Conservation (phyloP, 2,329 filamentous ascomycete genomes). For the Plectosphaerella sp. region DNA sequence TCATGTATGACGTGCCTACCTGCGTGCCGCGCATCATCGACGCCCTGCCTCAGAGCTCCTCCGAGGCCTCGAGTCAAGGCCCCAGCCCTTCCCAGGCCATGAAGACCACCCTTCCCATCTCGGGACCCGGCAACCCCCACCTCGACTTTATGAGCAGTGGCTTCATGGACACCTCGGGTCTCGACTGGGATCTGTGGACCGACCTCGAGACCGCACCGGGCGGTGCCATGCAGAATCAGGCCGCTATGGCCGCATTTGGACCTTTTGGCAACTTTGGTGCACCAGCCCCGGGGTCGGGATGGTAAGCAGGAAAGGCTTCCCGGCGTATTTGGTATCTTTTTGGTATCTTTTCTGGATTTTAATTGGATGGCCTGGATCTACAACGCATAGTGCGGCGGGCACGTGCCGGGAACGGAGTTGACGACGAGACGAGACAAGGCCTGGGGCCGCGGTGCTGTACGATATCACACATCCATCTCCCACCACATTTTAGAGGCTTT, state of each 20-base stretch:
- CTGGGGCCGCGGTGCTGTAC: no score
- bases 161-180: slow-evolving; percentile 35
- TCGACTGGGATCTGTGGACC: slow-evolving; percentile 44
- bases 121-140: slow-evolving; percentile 14
- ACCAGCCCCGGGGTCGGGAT: slow-evolving; percentile 4
- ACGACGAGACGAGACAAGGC: no score
- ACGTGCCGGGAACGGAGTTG: no score
- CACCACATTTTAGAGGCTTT: no score
- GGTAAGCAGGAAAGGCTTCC: background rate
- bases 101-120: slow-evolving; percentile 14
- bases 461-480: no score
- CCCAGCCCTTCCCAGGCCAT: slow-evolving; percentile 20
- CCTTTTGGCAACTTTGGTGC: slow-evolving; percentile 11
- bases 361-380: no score
- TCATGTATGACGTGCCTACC: slow-evolving; percentile 33
- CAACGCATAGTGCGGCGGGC: no score
- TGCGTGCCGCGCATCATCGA: slow-evolving; percentile 42
- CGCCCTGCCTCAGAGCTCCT: slow-evolving; percentile 32
- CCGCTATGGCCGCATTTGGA: slow-evolving; percentile 9
- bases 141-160: slow-evolving; percentile 37
- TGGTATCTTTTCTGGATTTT: no score
- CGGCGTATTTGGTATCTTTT: no score
- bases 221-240: slow-evolving; percentile 7
- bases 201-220: slow-evolving; percentile 10
- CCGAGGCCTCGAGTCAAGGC: slow-evolving; percentile 21